Base-by-base conservation (phyloP, 345 rosid genomes). In the Melaleuca quinquenervia region DNA sequence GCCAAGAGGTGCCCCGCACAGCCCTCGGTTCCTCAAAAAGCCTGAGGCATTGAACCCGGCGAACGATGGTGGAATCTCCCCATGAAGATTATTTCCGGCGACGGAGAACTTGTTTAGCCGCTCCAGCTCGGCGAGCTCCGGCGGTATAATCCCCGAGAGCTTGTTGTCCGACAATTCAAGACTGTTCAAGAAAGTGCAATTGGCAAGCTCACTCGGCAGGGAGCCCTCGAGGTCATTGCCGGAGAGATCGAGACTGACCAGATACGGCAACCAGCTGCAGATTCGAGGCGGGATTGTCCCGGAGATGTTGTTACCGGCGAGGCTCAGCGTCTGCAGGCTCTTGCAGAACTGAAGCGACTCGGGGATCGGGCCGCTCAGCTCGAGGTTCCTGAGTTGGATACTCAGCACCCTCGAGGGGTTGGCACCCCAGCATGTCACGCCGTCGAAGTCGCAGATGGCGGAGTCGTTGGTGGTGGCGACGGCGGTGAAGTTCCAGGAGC, bases 1-100 rank as follows among this genome's bases (percentile, higher is more conserved):
- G 22, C 89, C 91, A 55, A 93, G 86, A 9, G 94, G 95, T 75
- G 85, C 64, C 7, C 94, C 93, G 86, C 94, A 93, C 36, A 93
- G 89, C 29, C 64, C 89, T 6, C 8, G 44, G 12, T 91, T 91
- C 15, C 93, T 92, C 16, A 45, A n/a, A 82, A 93, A 93, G 13
- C 82, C 87, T 7, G 41, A 86, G 60, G 83, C 60, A 10, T 84
- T 58, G 36, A 90, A 92, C 45, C 32, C 86, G 1, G 90, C 90
- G 49, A 93, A 88, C 5, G 87, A 93, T 0, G 89, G 41, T 7
- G 95, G 95, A 45, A 93, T 90, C 21, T 91, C 49, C 48, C 95
- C 94, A n/a, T 91, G 82, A 86, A 91, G 90, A 20, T 85, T 87
- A 32, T 92, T 92, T 50, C 87, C 45, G 11, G 93, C 88, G 0